phyloP scores from a whole-genome alignment of 306 rosid species.

The Casuarina equisetifolia region DNA sequence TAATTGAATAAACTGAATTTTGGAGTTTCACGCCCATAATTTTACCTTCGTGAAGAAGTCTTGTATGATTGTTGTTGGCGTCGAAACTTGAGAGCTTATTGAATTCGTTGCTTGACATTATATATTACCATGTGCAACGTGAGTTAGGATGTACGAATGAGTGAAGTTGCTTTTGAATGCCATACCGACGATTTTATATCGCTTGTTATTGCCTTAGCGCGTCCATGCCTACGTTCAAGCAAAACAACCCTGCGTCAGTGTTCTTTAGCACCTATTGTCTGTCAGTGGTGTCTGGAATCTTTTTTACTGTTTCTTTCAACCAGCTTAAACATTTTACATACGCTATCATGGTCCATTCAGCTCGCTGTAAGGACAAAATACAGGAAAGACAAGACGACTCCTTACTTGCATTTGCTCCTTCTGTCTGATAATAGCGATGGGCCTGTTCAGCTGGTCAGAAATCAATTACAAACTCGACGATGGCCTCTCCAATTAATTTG shows the following conservation, averaged over 20 bases:
- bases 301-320: neutral
- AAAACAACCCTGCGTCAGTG: neutral
- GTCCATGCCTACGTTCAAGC: neutral
- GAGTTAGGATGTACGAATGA: neutral
- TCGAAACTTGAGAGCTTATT: conserved; percentile 2
- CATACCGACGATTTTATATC: no score
- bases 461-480: no score
- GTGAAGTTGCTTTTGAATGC: neutral
- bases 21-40: conserved; percentile 19
- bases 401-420: neutral
- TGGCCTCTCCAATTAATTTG: no score
- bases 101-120: conserved; percentile 2
- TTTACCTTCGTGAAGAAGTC: conserved; percentile 15
- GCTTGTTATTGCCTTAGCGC: no score
- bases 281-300: neutral
- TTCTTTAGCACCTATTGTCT: no score
- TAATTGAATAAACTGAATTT: conserved; percentile 25
- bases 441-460: no score
- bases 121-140: conserved; percentile 18
- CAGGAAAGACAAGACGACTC: neutral
- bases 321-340: neutral
- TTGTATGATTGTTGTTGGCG: conserved; percentile 26
- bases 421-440: neutral
- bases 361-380: neutral
- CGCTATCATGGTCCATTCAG: neutral